Evolutionary conservation across 805 yeast species (phyloP), one percentile per base, ranked within the genome.

Genomic region (Cyberlindnera subsufficiens): DNA sequence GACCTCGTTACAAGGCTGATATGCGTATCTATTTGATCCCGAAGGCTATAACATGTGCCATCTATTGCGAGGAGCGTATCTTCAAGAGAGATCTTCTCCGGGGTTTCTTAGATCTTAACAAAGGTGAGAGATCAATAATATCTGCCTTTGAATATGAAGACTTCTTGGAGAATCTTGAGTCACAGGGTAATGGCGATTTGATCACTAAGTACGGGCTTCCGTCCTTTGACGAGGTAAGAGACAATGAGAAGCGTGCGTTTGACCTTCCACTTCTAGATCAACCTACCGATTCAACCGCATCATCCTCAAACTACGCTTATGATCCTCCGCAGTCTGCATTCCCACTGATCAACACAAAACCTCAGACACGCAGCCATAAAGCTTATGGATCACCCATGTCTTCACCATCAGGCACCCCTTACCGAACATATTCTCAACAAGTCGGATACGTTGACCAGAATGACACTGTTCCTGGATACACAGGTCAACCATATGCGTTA

Each of bases 21-120:
- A 79, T 79, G 85, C 74, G 77, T 54, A 72, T 78, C n/a, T 78
- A 73, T 58, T 50, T 79, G 16, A 60, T 78, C 6, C 81, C 82
- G 4, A 60, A 68, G 20, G 52, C 56, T 14, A 44, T 55, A 6
- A 54, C 65, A 42, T 65, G 67, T 46, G 67, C 71, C 3, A 47
- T 77, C 17, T 77, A 77, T 47, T 66, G 74, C 33, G 76, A 75
- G 47, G 65, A 65, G 42, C 61, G 75, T 43, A 72, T 74, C 71
- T 63, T 77, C 47, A 74, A 68, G 48, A 55, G 82, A 37, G 82
- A 77, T 53, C 55, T 77, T 37, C 49, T 71, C 37, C 71, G 75
- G 50, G 78, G 79, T 0, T 67, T 76, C 5, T 53, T 77, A 16
- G 69, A 71, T 43, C 43, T 70, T 29, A 55, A 60, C 13, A 48